Percentiles rank a stretch among this genome's conserved stretches.
Conservation (phyloP, 1,284 basidiomycete genomes). For the Pholiota adiposa region DNA sequence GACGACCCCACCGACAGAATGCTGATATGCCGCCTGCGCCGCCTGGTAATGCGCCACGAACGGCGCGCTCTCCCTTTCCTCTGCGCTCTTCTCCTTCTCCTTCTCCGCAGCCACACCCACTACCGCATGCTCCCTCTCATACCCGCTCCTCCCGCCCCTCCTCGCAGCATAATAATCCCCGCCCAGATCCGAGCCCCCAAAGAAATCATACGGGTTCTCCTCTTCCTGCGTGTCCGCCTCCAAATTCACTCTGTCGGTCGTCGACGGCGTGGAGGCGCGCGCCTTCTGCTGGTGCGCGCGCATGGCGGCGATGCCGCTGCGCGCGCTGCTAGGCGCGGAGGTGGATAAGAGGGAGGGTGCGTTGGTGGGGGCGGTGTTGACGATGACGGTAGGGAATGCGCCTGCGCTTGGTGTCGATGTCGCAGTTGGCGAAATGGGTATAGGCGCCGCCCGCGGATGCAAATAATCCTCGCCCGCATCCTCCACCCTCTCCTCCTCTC, state of each 20-base stretch:
- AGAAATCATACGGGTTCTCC: constrained; percentile 27
- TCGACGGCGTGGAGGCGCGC: neutral
- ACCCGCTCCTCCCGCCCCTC: constrained; percentile 24
- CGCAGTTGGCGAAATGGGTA: constrained; percentile 9
- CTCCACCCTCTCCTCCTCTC: constrained; percentile 19
- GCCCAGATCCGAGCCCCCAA: constrained; percentile 26
- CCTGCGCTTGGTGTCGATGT: neutral
- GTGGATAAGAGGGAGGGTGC: neutral
- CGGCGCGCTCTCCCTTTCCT: neutral
- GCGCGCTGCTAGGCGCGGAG: neutral
- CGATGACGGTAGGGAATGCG: constrained; percentile 14
- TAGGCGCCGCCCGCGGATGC: constrained; percentile 10
- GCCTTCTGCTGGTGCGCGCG: neutral
- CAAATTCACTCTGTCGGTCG: too few species aligned
- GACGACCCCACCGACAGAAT: constrained; percentile 1
- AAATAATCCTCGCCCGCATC: neutral
- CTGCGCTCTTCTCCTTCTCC: constrained; percentile 15
- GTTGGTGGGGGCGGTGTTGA: constrained; percentile 8
- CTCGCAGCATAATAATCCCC: constrained; percentile 28
- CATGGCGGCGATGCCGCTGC: constrained; percentile 10
- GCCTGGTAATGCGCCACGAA: neutral
- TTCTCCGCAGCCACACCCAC: neutral
- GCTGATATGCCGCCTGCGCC: neutral
- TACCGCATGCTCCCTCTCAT: constrained; percentile 10
- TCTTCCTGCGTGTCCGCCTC: constrained; percentile 11